Evolutionary conservation across 2,329 filamentous ascomycete genomes (phyloP).

Genomic region (Xenosphaeropsis pyriputrescens): DNA sequence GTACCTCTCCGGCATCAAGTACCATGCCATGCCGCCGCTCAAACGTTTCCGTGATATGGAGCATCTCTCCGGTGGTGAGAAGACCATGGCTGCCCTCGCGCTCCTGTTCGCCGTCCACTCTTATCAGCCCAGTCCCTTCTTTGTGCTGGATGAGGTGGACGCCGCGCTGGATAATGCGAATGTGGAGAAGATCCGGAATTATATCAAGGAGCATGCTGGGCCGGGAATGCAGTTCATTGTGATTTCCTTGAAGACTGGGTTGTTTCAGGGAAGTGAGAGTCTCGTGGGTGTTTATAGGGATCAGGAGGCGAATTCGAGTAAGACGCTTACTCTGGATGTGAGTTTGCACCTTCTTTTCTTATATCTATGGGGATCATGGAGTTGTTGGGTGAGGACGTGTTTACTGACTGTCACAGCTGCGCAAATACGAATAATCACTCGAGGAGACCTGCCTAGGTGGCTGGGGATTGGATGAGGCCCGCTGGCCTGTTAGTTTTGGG

Average conservation of each 20-base stretch:
- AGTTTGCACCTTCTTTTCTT: constrained; percentile 28
- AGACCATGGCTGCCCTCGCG: constrained; percentile 96
- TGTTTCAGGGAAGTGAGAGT: constrained; percentile 95
- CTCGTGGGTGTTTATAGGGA: constrained; percentile 92
- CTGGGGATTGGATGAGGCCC: no score
- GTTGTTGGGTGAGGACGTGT: no score
- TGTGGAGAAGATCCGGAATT: constrained; percentile 89
- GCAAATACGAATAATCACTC: no score
- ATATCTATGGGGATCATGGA: no score
- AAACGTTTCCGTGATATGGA: constrained; percentile 99
- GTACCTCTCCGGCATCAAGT: constrained; percentile 91
- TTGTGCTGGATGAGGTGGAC: constrained; percentile 95
- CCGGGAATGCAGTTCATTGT: constrained; percentile 99
- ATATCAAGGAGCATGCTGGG: constrained; percentile 84
- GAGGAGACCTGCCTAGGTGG: no score
- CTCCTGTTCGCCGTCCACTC: constrained; percentile 93
- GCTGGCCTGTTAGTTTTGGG: no score
- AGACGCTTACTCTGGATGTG: constrained; percentile 88
- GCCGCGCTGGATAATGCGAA: constrained; percentile 97
- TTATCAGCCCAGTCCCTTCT: constrained; percentile 92
- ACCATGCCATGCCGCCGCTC: constrained; percentile 95
- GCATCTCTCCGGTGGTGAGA: constrained; percentile 90
- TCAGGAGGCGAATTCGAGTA: constrained; percentile 83
- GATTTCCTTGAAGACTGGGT: constrained; percentile 85
- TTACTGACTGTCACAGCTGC: no score